phyloP scores from a whole-genome alignment of 257 asterid genomes.

The Solanum pinnatisectum region DNA sequence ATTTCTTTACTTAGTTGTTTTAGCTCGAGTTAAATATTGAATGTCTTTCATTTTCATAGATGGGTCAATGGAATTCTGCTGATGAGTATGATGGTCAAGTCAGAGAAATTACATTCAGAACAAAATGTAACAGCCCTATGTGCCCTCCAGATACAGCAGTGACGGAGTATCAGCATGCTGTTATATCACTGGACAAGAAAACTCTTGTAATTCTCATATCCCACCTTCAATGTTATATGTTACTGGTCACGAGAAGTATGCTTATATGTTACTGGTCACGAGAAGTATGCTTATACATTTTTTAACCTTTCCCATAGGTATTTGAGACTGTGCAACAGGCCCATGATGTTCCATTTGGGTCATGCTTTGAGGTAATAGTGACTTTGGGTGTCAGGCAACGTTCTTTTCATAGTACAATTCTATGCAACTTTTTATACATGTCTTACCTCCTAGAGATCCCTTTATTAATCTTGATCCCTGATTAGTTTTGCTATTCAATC shows the following conservation, averaged over 20 bases:
- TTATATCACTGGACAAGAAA: slow-evolving; percentile 60
- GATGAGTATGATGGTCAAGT: slow-evolving; percentile 76
- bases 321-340: slow-evolving; percentile 88
- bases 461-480: neutral
- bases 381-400: neutral
- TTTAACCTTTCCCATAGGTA: slow-evolving; percentile 29
- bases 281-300: neutral
- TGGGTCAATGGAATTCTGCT: slow-evolving; percentile 73
- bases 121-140: slow-evolving; percentile 81
- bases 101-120: slow-evolving; percentile 69
- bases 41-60: slow-evolving; percentile 32
- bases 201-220: slow-evolving; percentile 38
- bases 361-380: slow-evolving; percentile 71
- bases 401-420: neutral
- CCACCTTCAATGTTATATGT: neutral
- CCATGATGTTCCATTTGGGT: slow-evolving; percentile 93
- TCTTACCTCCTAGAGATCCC: neutral
- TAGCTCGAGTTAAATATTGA: neutral
- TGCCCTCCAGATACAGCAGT: slow-evolving; percentile 94
- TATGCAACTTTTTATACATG: neutral
- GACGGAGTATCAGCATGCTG: slow-evolving; percentile 71
- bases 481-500: slow-evolving; percentile 15
- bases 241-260: neutral
- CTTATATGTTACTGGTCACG: neutral
- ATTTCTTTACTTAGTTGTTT: neutral